These are phyloP conservation scores for Termitomyces sp. DNA, from an alignment of 768 basidiomycete species.

Conservation along the genomic window DNA sequence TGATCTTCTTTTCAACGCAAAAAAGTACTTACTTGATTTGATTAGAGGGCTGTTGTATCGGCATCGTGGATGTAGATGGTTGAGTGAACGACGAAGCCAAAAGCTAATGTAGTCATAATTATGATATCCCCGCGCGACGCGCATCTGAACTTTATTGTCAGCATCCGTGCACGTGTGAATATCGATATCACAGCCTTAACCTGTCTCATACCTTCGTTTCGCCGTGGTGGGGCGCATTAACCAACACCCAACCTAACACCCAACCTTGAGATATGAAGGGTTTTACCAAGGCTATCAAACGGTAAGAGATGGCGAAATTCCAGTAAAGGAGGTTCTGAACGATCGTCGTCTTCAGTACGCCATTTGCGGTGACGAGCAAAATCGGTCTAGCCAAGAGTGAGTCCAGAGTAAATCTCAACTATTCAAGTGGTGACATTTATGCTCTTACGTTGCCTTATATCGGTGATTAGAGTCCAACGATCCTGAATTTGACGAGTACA, in stretches of 20 bases:
- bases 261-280: constrained; percentile 66
- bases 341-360: constrained; percentile 60
- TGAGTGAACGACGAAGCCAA: constrained; percentile 7
- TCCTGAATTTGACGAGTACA: constrained; percentile 88
- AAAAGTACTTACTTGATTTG: constrained; percentile 70
- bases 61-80: constrained; percentile 31
- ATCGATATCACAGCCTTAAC: constrained; percentile 10
- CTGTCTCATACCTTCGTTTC: constrained; percentile 13
- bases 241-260: background rate
- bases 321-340: background rate
- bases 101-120: constrained; percentile 4
- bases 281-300: constrained; percentile 11
- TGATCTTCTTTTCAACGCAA: background rate
- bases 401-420: constrained; percentile 18
- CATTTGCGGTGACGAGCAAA: constrained; percentile 83
- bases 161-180: constrained; percentile 16
- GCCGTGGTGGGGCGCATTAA: background rate
- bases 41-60: constrained; percentile 83
- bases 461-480: constrained; percentile 64
- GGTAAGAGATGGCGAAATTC: constrained; percentile 48
- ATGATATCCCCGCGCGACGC: background rate
- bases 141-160: background rate
- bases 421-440: constrained; percentile 2
- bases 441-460: background rate
- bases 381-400: constrained; percentile 93